A percentile compares a stretch with the other conserved stretches of the same genome.
These are phyloP conservation scores for Aleurites moluccanus DNA, from an alignment of 441 rosid genomes.

Conservation along the genomic window DNA sequence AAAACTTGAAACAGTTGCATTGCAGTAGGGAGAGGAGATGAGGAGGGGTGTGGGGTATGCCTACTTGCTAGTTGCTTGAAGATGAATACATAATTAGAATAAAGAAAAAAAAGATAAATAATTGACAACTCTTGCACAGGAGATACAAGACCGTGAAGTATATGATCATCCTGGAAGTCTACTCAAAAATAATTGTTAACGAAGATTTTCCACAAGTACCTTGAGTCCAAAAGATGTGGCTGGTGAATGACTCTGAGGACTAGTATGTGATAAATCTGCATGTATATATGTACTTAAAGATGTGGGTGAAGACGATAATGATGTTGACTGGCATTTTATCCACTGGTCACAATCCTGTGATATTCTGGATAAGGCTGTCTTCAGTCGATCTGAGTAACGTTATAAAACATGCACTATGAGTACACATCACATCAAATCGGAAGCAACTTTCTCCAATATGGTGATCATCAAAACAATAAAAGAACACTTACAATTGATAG, in stretches of 20 bases:
- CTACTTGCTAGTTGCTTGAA: constrained; percentile 4
- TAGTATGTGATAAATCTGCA: constrained; percentile 65
- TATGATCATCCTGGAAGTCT: background rate
- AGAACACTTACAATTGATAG: constrained; percentile 63
- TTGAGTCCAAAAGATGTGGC: constrained; percentile 74
- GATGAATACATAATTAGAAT: background rate
- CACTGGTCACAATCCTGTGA: constrained; percentile 94
- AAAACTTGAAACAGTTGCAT: background rate
- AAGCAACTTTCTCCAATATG: background rate
- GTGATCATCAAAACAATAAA: constrained; percentile 9
- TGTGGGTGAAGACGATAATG: constrained; percentile 50
- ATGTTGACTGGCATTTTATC: constrained; percentile 61
- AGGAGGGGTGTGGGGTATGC: background rate
- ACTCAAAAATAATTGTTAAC: background rate
- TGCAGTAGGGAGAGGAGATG: background rate
- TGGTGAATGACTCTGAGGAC: constrained; percentile 50
- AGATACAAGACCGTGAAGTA: background rate
- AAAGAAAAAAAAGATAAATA: background rate
- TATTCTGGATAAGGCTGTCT: constrained; percentile 70
- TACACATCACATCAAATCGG: background rate
- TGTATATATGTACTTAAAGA: constrained; percentile 44
- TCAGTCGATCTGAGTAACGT: constrained; percentile 71
- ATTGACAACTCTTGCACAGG: constrained; percentile 5
- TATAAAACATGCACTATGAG: constrained; percentile 14
- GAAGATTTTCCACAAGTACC: constrained; percentile 46